Base-by-base conservation (phyloP, 441 rosid species). In the Iberis amara region DNA sequence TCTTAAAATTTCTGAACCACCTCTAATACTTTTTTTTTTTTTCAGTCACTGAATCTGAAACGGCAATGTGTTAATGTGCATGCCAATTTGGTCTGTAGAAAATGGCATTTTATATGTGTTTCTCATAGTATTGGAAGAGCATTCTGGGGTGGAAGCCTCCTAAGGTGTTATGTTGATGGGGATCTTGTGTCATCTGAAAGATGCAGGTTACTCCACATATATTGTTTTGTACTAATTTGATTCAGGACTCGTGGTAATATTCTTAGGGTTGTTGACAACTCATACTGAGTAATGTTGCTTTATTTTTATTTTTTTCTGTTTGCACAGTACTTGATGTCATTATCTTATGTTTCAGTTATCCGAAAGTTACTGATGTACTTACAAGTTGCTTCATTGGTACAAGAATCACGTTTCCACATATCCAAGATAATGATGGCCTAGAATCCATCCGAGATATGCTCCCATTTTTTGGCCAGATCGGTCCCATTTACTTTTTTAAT, bases 81-180 rank as follows among this genome's bases (percentile, higher is more conserved):
- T 23, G 69, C 81, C 54, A 79, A 77, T 70, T 68, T 89, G 51
- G 76, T 70, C 66, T 75, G 77, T 69, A 83, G 78, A 74, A 94
- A 80, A 69, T 94, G 99, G 99, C 94, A 94, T 69, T 89, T 85
- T 74, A 84, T 94, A 69, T 83, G 97, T 71, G 36, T 94, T 46
- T 89, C 96, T 60, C 97, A 94, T 59, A 83, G 85, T 57, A 79
- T 94, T 51, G 95, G 99, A 67, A 83, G 99, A 79, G 76, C 97
- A 28, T 94, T 94, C 75, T 94, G 97, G 62, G 99, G 96, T 48
- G 97, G 97, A 62, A 94, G 99, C 74, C 65, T 80, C 57, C 64
- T 94, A 68, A 79, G 78, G 73, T 94, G 95, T 75, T 94, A 80
- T 64, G 70, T 94, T 37, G 91, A 94, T 71, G 96, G 97, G 54